Base-by-base conservation (phyloP, 108 stramenopile species). In the Cyclotella atomus region DNA sequence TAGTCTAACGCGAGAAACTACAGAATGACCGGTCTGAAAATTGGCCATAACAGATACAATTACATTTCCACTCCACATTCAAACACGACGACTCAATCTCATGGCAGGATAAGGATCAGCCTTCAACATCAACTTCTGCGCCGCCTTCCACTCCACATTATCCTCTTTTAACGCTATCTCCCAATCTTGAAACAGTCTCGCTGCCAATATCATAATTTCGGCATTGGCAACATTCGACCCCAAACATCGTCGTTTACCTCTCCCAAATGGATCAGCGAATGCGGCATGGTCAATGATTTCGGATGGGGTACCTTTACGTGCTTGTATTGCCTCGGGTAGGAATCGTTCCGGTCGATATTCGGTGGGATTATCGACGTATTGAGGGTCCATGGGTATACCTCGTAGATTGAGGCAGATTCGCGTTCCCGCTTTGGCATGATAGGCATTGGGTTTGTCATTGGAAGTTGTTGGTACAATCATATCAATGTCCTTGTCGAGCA, bases 231-330 rank as follows among this genome's bases (percentile, higher is more conserved):
- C 62, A 65, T 65, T 77, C 14, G 47, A 60, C 1, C 70, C 76
- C n/a, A 72, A 32, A 56, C 76, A 77, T 24, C 76, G 76, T 4
- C 76, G 70, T 55, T 71, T 72, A 2, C 76, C 76, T 19, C 71
- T 27, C 24, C 70, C 70, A 46, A 77, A 77, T 19, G 70, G 70
- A 71, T 77, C 76, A 17, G 25, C 63, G 29, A 77, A 72, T 2
- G 47, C 21, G 19, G 76, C 70, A 64, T 77, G 76, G 29, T 77
- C 76, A 19, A 77, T 71, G 12, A 77, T 71, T 72, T 77, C 76
- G 0, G 76, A 71, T 1, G 52, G 70, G 24, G 70, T 77, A 21
- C 70, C 70, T 70, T 72, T 77, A 21, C 76, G 44, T 16, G 23
- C 61, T 50, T 77, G 60, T 21, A 77, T 65, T 27, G 76, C 76